Evolutionary conservation across 2,329 filamentous ascomycete species (phyloP).

Genomic region (Penicillium digitatum): DNA sequence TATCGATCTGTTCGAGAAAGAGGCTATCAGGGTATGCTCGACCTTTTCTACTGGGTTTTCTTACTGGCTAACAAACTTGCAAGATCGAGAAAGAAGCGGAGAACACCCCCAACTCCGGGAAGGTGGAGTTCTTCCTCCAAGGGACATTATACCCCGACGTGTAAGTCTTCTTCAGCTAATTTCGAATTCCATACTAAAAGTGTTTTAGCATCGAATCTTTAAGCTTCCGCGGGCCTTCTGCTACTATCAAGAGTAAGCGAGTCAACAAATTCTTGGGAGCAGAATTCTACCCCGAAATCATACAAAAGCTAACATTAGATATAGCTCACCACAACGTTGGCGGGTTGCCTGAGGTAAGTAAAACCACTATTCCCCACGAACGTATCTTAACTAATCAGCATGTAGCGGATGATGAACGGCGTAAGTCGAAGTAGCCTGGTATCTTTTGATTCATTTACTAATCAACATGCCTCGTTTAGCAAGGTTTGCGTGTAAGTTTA

Average conservation of each 20-base stretch:
- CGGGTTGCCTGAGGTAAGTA: neutral
- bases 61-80: slow-evolving; percentile 6
- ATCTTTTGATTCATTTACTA: neutral
- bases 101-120: slow-evolving; percentile 44
- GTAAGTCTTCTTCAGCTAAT: neutral
- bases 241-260: slow-evolving; percentile 71
- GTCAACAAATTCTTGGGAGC: slow-evolving; percentile 18
- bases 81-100: slow-evolving; percentile 21
- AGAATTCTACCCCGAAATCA: neutral
- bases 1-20: slow-evolving; percentile 78
- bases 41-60: neutral
- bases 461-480: neutral
- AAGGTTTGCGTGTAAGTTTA: neutral
- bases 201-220: slow-evolving; percentile 56
- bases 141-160: slow-evolving; percentile 77
- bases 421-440: neutral
- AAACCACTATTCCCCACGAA: neutral
- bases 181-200: neutral
- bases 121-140: slow-evolving; percentile 81
- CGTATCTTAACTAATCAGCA: neutral
- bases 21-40: slow-evolving; percentile 44
- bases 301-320: neutral
- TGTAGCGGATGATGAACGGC: neutral
- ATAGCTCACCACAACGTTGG: neutral
- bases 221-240: slow-evolving; percentile 67